Conservation (phyloP, 2,329 filamentous ascomycete genomes). For the Aspergillus pseudoglaucus region DNA sequence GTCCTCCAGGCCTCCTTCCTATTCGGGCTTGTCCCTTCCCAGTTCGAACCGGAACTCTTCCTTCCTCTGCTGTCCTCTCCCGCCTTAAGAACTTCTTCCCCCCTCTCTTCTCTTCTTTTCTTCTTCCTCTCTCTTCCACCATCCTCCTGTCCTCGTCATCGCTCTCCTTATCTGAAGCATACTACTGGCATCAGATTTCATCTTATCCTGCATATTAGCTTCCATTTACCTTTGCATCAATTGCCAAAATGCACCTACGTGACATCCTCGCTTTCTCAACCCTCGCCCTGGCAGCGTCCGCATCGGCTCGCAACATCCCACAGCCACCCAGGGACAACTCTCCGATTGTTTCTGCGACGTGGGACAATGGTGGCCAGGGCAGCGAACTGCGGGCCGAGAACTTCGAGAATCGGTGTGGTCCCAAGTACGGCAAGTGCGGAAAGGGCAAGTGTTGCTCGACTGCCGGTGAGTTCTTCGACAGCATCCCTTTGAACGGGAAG, state of each 20-base stretch:
- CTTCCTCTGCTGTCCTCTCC: neutral
- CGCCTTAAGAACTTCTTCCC: neutral
- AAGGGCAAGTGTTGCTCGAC: slow-evolving; percentile 34
- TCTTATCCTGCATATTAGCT: slow-evolving; percentile 19
- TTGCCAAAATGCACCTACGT: slow-evolving; percentile 17
- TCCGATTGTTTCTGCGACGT: neutral
- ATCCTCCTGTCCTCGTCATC: slow-evolving; percentile 2
- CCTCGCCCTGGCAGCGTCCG: slow-evolving; percentile 8
- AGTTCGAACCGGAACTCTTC: neutral
- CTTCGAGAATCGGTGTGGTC: slow-evolving; percentile 28
- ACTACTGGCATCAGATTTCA: slow-evolving; percentile 7
- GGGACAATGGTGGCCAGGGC: neutral
- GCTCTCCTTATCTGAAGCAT: slow-evolving; percentile 5
- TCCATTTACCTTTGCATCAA: slow-evolving; percentile 4
- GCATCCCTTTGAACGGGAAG: neutral
- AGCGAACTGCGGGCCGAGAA: slow-evolving; percentile 10
- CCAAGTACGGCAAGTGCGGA: slow-evolving; percentile 26
- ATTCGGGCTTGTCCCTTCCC: neutral
- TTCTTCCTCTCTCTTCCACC: neutral
- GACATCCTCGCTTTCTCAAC: slow-evolving; percentile 8
- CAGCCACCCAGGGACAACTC: neutral
- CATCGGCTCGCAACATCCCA: slow-evolving; percentile 7
- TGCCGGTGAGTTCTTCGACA: slow-evolving; percentile 22
- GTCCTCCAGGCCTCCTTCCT: neutral
- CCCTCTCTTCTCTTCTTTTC: neutral